Evolutionary conservation across 2,329 filamentous ascomycete genomes (phyloP).

Genomic region (Alternaria rosae): DNA sequence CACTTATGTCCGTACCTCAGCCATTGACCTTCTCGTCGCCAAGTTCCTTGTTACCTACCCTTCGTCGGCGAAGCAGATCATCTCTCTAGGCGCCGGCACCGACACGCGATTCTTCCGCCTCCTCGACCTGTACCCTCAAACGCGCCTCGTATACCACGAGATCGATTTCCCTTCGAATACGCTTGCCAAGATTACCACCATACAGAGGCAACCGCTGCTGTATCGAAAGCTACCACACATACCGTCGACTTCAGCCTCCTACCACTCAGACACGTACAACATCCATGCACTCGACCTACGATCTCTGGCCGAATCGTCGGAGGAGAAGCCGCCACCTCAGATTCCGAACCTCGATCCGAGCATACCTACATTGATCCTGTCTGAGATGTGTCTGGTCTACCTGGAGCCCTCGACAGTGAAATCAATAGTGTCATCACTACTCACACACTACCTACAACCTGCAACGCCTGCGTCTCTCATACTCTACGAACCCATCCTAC

Average conservation of each 20-base stretch:
- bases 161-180: constrained; percentile 84
- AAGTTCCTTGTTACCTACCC: constrained; percentile 67
- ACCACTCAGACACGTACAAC: constrained; percentile 61
- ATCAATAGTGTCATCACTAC: constrained; percentile 62
- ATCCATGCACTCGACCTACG: constrained; percentile 73
- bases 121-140: constrained; percentile 57
- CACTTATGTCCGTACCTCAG: constrained; percentile 88
- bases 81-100: constrained; percentile 92
- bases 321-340: constrained; percentile 27
- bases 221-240: constrained; percentile 33
- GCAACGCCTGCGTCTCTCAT: constrained; percentile 67
- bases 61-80: constrained; percentile 70
- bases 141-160: constrained; percentile 80
- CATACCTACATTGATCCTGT: constrained; percentile 83
- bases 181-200: constrained; percentile 65
- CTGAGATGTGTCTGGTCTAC: constrained; percentile 96
- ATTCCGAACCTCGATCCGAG: constrained; percentile 59
- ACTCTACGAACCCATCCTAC: constrained; percentile 88
- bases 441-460: constrained; percentile 47
- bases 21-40: constrained; percentile 79
- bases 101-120: constrained; percentile 89
- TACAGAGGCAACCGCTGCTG: constrained; percentile 44
- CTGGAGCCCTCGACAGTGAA: constrained; percentile 71
- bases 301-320: constrained; percentile 53
- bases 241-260: constrained; percentile 43